These are phyloP conservation scores for Kodamaea kakaduensis DNA, from an alignment of 805 yeast species.

Conservation along the genomic window DNA sequence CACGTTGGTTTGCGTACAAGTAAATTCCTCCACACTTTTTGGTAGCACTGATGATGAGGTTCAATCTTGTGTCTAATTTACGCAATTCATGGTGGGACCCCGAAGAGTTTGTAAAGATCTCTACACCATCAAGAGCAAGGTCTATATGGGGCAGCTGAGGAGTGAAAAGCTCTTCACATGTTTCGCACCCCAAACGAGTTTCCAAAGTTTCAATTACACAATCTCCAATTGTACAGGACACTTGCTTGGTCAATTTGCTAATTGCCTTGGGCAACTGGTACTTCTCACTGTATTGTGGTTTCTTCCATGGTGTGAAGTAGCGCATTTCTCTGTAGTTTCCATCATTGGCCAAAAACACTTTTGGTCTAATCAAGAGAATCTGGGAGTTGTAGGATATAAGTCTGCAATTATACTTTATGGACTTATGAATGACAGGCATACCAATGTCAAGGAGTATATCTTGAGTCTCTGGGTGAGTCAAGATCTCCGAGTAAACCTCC, in stretches of 20 bases:
- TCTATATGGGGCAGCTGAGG: slow-evolving; percentile 93
- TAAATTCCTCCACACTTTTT: slow-evolving; percentile 96
- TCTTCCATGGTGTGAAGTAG: slow-evolving; percentile 91
- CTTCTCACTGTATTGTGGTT: slow-evolving; percentile 65
- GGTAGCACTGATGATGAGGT: slow-evolving; percentile 87
- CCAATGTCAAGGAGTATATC: slow-evolving; percentile 88
- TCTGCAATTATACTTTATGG: slow-evolving; percentile 89
- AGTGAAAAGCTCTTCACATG: slow-evolving; percentile 96
- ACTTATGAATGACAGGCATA: slow-evolving; percentile 86
- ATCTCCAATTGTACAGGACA: slow-evolving; percentile 79
- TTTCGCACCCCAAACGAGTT: slow-evolving; percentile 93
- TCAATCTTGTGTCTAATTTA: slow-evolving; percentile 79
- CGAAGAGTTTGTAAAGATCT: slow-evolving; percentile 89
- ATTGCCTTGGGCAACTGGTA: slow-evolving; percentile 69
- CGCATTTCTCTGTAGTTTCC: slow-evolving; percentile 99
- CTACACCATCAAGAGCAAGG: slow-evolving; percentile 95
- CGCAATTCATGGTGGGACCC: slow-evolving; percentile 98
- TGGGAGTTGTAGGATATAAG: slow-evolving; percentile 73
- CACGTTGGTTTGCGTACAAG: slow-evolving; percentile 89
- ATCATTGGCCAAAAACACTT: slow-evolving; percentile 90
- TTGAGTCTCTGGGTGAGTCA: slow-evolving; percentile 61
- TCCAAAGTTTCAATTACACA: slow-evolving; percentile 80
- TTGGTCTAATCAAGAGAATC: slow-evolving; percentile 86
- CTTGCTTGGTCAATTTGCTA: slow-evolving; percentile 62
- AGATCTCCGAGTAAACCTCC: slow-evolving; percentile 85